Evolutionary conservation across 441 rosid genomes (phyloP), one percentile per base, ranked within the genome.

Genomic region (Pelargonium fulgidum): DNA sequence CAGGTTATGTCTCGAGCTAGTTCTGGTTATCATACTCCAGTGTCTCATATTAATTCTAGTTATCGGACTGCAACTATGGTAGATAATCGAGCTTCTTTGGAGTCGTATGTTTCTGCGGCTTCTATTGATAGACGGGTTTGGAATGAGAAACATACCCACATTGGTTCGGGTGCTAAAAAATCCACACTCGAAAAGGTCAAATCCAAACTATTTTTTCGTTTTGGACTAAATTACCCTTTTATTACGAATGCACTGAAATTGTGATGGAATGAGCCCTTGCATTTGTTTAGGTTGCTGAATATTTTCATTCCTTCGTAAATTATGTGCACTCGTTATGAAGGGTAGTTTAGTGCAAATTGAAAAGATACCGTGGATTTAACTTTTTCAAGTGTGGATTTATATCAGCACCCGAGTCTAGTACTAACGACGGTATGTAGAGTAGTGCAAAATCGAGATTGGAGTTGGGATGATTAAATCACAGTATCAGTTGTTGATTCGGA

Each of bases 381-480:
- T 36, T 6, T 36, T 36, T 36, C 41, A 2, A 47, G 52, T 47
- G 14, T 47, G 14, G 52, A 47, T 47, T 47, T 47, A 12, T 47
- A 66, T 26, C 36, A 52, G 19, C 19, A 5, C 36, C 36, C 36
- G 5, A 29, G 36, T 29, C 36, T 29, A 29, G 36, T 5, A 0
- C 5, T 29, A 29, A 0, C 0, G 36, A 29, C 36, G 4, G 4
- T 29, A 29, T 29, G 22, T 1, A 0, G 29, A 48, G 54, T 44
- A 22, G 44, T 50, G 65, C 66, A 13, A 14, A 76, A 41, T 42
- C 83, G 65, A 76, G 70, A 67, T 20, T 71, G 71, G 84, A 83
- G 80, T 73, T 87, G 78, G 73, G 70, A 75, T 52, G 77, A 84
- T 85, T 45, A 89, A 87, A 74, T 70, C 67, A 13, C 76, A 80